Conservation (phyloP, 345 rosid species). For the Pugionium cornutum region DNA sequence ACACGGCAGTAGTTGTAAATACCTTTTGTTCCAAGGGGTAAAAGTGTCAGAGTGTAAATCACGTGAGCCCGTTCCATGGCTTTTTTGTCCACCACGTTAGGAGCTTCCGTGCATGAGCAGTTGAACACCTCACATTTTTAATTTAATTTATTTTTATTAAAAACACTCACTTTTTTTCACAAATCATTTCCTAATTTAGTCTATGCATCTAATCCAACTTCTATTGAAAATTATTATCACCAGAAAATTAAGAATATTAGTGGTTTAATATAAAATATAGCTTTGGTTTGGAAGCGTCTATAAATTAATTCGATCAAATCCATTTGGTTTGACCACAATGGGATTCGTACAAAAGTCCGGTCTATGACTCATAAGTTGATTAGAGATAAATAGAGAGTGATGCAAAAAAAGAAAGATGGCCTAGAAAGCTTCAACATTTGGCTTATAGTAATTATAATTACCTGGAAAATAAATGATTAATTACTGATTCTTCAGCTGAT, state of each 20-base stretch:
- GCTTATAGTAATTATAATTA: conserved; percentile 18
- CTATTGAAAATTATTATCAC: background rate
- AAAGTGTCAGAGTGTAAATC: conserved; percentile 4
- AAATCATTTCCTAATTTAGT: background rate
- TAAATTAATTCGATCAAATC: background rate
- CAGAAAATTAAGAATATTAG: too few relatives aligned
- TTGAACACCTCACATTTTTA: conserved; percentile 7
- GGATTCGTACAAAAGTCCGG: conserved; percentile 4
- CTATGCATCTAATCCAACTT: background rate
- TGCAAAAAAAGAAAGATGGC: conserved; percentile 5
- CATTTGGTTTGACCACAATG: background rate
- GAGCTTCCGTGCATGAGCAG: conserved; percentile 38
- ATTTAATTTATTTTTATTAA: too few relatives aligned
- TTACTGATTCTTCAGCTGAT: conserved; percentile 40
- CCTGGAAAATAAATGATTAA: conserved; percentile 33
- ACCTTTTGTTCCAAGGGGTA: conserved; percentile 3
- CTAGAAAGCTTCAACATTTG: conserved; percentile 34
- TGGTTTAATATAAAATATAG: too few relatives aligned
- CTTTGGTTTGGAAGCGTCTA: background rate
- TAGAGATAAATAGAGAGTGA: conserved; percentile 16
- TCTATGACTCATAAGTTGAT: background rate
- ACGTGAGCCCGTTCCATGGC: conserved; percentile 40
- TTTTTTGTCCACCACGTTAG: conserved; percentile 41
- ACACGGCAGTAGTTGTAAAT: background rate
- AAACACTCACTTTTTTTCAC: too few relatives aligned